Evolutionary conservation across 129 eudicot genomes (phyloP), one percentile per base, ranked within the genome.

Genomic region (Escallonia rubra): DNA sequence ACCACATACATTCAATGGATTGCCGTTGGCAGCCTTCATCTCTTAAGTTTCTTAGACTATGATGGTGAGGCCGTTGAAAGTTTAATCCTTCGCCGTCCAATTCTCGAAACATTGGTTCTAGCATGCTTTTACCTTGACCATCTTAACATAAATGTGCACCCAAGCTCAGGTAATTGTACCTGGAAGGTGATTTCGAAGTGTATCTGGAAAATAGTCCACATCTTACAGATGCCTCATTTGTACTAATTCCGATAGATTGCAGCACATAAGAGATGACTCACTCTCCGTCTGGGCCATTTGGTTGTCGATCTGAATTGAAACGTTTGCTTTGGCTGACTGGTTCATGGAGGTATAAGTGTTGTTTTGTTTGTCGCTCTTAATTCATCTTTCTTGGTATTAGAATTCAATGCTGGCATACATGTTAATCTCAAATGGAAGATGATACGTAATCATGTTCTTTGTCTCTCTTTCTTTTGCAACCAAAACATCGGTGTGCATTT

Each of bases 131-230:
- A 46, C 10, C 39, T 10, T 3, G 10, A 46, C 2, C 39, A 14
- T 46, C 55, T 65, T 4, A 52, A 49, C 10, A 66, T 66, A 23
- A 0, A 15, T 7, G 52, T 66, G 70, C 70, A 48, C 70, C 70
- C 34, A 66, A 50, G 3, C 59, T 66, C 43, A 66, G 5, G 23
- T 45, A 2, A 6, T 66, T 66, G 14, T 38, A 40, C 10, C 41
- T 59, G 63, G 12, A 38, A 59, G 63, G 45, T 59, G 44, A 40
- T 6, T 59, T 59, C 43, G 63, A 38, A 2, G 40, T 43, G 3
- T 6, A 43, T 13, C 52, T 62, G 7, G 52, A 43, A 44, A 62
- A n/a, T 44, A 62, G 52, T 43, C 52, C 52, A 13, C 41, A 44
- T 44, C 66, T 62, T 62, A 62, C 66, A 0, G 66, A 43, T 44